Percentiles rank a stretch among this genome's conserved stretches.
These are phyloP conservation scores for Biancaea sappan DNA, from an alignment of 306 rosid genomes.

Conservation along the genomic window DNA sequence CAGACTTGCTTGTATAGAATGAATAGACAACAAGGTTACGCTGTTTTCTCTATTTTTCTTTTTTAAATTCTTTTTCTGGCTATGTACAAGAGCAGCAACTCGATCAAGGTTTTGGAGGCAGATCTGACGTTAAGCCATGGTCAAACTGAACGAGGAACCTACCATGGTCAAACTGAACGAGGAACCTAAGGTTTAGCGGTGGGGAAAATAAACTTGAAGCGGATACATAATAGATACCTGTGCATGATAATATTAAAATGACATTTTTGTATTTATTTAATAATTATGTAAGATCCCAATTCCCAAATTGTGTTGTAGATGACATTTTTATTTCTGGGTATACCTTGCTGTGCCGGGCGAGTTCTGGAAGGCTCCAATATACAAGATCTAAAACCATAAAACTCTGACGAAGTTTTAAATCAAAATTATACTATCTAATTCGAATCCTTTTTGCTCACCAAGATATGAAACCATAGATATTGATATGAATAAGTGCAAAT, in stretches of 20 bases:
- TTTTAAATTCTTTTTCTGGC: slow-evolving; percentile 17
- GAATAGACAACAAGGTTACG: slow-evolving; percentile 23
- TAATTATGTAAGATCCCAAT: background rate
- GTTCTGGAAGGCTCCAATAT: background rate
- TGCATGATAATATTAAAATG: slow-evolving; percentile 3
- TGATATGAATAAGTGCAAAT: background rate
- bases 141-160: background rate
- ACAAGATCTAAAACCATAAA: background rate
- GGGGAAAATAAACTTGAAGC: slow-evolving; percentile 18
- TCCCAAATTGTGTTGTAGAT: background rate
- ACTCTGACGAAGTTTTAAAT: background rate
- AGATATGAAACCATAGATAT: background rate
- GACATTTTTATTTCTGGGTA: background rate
- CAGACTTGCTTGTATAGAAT: slow-evolving; percentile 56
- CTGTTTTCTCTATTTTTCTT: slow-evolving; percentile 23
- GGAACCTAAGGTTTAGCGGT: background rate
- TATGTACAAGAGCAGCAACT: slow-evolving; percentile 23
- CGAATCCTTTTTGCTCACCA: background rate
- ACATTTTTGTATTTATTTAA: background rate
- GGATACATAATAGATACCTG: background rate
- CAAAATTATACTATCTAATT: background rate
- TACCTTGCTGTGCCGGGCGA: background rate
- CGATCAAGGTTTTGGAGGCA: slow-evolving; percentile 29
- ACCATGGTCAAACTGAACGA: background rate
- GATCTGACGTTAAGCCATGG: slow-evolving; percentile 19